A percentile compares a stretch with the other conserved stretches of the same genome.
These are phyloP conservation scores for Aeminium ludgeri DNA, from an alignment of 495 filamentous ascomycete genomes.

Conservation along the genomic window DNA sequence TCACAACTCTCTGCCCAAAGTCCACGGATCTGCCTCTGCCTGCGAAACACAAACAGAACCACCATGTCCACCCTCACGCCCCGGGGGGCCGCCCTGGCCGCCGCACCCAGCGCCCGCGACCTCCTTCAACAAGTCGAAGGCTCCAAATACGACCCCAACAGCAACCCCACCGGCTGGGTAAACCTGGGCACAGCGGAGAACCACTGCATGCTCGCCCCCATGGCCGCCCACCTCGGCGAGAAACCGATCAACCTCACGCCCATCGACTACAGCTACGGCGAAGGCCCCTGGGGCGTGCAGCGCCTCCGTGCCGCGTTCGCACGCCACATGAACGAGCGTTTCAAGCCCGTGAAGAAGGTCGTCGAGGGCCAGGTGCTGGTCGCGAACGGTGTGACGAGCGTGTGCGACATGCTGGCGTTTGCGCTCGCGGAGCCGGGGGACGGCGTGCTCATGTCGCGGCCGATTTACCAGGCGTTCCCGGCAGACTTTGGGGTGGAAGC, in stretches of 20 bases:
- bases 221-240: background rate
- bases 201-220: background rate
- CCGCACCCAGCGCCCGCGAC: conserved; percentile 1
- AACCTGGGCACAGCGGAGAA: conserved; percentile 13
- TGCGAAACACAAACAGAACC: no score
- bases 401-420: conserved; percentile 16
- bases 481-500: conserved; percentile 12
- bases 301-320: conserved; percentile 17
- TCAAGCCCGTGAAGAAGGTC: conserved; percentile 11
- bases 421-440: conserved; percentile 15
- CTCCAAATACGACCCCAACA: conserved; percentile 3
- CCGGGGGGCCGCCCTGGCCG: background rate
- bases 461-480: conserved; percentile 16
- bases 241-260: background rate
- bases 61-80: background rate
- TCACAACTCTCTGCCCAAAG: no score
- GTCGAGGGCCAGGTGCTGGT: conserved; percentile 9
- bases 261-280: conserved; percentile 17
- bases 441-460: conserved; percentile 16
- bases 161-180: conserved; percentile 12
- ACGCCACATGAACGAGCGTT: conserved; percentile 15
- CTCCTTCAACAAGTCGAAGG: background rate
- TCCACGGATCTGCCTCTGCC: no score
- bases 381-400: conserved; percentile 11
- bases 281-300: conserved; percentile 16